Evolutionary conservation across 1,284 basidiomycete genomes (phyloP).

Genomic region (Coniferiporia weirii): DNA sequence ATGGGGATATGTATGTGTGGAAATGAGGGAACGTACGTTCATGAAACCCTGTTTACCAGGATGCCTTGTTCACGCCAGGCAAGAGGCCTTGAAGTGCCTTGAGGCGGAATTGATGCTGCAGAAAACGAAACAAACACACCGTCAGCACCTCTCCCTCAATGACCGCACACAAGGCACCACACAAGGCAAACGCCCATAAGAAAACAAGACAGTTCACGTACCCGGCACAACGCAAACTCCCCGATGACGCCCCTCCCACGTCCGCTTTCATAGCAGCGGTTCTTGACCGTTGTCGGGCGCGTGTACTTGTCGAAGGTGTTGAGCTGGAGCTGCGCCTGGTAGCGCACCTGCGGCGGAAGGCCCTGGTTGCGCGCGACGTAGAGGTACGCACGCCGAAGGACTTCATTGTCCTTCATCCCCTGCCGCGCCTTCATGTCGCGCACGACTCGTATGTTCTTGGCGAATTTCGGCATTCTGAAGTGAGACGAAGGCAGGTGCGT

Average conservation of each 20-base stretch:
- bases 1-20: no score
- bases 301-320: slow-evolving; percentile 84
- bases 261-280: slow-evolving; percentile 82
- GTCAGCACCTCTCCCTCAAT: neutral
- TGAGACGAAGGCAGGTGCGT: neutral
- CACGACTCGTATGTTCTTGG: slow-evolving; percentile 54
- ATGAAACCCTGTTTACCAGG: slow-evolving; percentile 54
- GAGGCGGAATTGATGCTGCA: slow-evolving; percentile 83
- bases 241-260: slow-evolving; percentile 82
- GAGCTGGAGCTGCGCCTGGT: slow-evolving; percentile 93
- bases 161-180: neutral
- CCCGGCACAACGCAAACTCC: slow-evolving; percentile 86
- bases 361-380: slow-evolving; percentile 87
- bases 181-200: neutral
- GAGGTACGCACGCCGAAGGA: slow-evolving; percentile 81
- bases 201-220: slow-evolving; percentile 34
- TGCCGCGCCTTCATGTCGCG: slow-evolving; percentile 75
- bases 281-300: slow-evolving; percentile 80
- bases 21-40: no score
- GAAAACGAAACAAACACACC: neutral
- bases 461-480: slow-evolving; percentile 25
- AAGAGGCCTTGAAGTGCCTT: slow-evolving; percentile 77
- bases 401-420: slow-evolving; percentile 68
- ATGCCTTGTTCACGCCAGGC: slow-evolving; percentile 84
- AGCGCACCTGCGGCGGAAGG: slow-evolving; percentile 79